A percentile compares a stretch with the other conserved stretches of the same genome.
These are phyloP conservation scores for Fusarium luffae DNA, from an alignment of 2,329 filamentous ascomycete species.

Conservation along the genomic window DNA sequence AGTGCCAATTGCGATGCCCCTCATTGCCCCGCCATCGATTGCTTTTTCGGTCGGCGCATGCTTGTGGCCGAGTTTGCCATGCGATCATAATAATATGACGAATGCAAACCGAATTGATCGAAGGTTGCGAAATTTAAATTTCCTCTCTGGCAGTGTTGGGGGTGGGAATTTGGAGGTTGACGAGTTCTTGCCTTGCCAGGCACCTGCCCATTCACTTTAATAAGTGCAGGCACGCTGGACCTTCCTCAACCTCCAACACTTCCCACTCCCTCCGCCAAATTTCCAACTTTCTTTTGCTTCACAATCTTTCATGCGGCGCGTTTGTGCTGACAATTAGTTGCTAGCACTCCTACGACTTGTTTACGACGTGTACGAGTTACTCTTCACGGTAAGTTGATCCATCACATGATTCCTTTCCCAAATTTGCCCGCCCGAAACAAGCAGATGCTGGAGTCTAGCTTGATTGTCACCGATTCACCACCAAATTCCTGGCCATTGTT, in stretches of 20 bases:
- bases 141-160: background rate
- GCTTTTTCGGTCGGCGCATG: background rate
- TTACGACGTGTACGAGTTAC: slow-evolving; percentile 47
- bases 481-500: background rate
- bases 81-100: background rate
- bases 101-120: background rate
- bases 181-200: background rate
- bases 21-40: background rate
- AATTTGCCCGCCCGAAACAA: background rate
- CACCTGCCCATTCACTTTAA: background rate
- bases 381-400: slow-evolving; percentile 42
- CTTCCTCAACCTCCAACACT: background rate
- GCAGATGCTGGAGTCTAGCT: background rate
- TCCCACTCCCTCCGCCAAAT: background rate
- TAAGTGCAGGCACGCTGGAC: background rate
- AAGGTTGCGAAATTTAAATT: background rate
- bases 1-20: slow-evolving; percentile 4
- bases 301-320: background rate
- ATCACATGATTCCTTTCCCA: background rate
- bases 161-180: background rate
- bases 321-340: slow-evolving; percentile 28
- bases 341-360: slow-evolving; percentile 44
- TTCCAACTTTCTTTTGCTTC: background rate
- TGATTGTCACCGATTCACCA: background rate
- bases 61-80: background rate